These are phyloP conservation scores for Sugiyamaella floridensis DNA, from an alignment of 805 yeast species.

Conservation along the genomic window DNA sequence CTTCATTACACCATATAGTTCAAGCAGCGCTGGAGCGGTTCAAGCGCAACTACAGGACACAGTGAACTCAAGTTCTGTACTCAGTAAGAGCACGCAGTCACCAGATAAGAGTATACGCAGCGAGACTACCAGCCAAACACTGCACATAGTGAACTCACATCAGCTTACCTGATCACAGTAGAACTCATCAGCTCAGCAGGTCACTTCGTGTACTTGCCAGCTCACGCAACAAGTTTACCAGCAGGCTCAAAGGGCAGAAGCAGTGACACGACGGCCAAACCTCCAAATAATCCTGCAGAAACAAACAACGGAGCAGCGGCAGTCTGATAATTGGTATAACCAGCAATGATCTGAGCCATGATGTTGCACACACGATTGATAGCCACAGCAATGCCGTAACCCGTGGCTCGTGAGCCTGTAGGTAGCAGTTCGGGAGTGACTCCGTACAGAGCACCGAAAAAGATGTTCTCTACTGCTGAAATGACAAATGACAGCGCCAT, in stretches of 20 bases:
- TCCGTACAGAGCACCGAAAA: slow-evolving; percentile 41
- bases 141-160: no score
- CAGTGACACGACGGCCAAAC: slow-evolving; percentile 37
- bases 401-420: slow-evolving; percentile 34
- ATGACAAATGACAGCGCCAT: slow-evolving; percentile 38
- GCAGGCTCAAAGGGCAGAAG: slow-evolving; percentile 47
- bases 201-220: no score
- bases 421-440: slow-evolving; percentile 44
- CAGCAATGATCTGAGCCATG: slow-evolving; percentile 44
- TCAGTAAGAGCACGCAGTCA: no score
- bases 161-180: background rate
- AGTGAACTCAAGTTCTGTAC: no score
- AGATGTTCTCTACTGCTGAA: slow-evolving; percentile 16
- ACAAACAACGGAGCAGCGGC: slow-evolving; percentile 42
- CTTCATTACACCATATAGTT: no score
- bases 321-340: slow-evolving; percentile 38
- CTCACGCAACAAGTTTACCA: slow-evolving; percentile 36
- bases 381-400: slow-evolving; percentile 41
- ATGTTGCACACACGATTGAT: slow-evolving; percentile 40
- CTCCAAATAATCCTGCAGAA: slow-evolving; percentile 39
- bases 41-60: no score
- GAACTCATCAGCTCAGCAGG: background rate
- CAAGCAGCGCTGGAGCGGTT: no score
- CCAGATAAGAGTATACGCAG: no score
- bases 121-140: no score